Base-by-base conservation (phyloP, 306 rosid genomes). In the Ammopiptanthus mongolicus region DNA sequence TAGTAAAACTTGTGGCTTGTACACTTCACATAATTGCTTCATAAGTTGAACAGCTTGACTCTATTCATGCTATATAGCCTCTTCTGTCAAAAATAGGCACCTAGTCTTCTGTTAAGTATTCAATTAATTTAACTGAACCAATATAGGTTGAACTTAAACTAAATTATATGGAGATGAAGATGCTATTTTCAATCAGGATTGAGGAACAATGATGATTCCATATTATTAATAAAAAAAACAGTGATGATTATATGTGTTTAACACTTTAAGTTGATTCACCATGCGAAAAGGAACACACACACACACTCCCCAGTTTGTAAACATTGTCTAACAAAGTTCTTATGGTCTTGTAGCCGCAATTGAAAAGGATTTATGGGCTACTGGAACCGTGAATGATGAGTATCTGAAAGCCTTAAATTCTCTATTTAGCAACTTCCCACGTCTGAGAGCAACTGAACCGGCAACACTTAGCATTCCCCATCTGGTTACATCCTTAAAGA, bases 401-500 rank as follows among this genome's bases (percentile, higher is more conserved):
- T 95, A 95, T 81, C 84, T 95, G 82, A 95, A 92, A 84, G 92
- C 99, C 83, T 86, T 95, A 78, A 95, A 90, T 81, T 73, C 99
- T 84, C 96, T 90, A 50, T 92, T 91, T 79, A 86, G 92, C 85
- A 90, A 90, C 82, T 95, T 92, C 90, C 96, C 99, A 19, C 90
- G 97, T 14, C 56, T 95, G 74, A 90, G 99, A 87, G 99, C 97
- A 65, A 88, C 97, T 21, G 99, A 95, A 73, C 99, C 99, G 31
- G 97, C 99, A 70, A 95, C 99, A 15, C 95, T 95, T 51, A 92
- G 93, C 90, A 95, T 95, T 88, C 99, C 99, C 73, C 97, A 90
- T 84, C 82, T 95, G 59, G 97, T 95, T 51, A 86, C 97, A 46
- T 92, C 97, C 80, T 85, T 95, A 74, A 95, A 95, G 82, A 87